Conservation (phyloP, 2,329 filamentous ascomycete species). For the Dactylella cylindrospora region DNA sequence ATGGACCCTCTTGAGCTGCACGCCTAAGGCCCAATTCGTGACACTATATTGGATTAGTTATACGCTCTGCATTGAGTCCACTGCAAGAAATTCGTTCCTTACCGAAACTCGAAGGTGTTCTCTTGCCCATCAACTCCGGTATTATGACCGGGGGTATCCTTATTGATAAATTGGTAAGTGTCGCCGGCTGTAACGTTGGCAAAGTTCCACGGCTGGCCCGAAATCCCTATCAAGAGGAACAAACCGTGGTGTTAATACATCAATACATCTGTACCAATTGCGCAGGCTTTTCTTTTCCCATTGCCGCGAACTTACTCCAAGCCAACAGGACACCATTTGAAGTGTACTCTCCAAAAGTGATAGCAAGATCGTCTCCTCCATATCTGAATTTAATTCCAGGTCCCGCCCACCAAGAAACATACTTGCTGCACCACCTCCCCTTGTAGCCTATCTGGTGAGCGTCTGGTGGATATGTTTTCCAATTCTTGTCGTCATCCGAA, state of each 20-base stretch:
- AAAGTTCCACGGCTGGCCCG: constrained; percentile 63
- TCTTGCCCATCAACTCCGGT: constrained; percentile 20
- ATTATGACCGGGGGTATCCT: constrained; percentile 20
- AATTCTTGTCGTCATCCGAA: constrained; percentile 49
- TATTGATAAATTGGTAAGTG: constrained; percentile 60
- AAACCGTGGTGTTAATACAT: constrained; percentile 2
- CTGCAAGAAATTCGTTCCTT: constrained; percentile 53
- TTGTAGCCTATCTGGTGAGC: constrained; percentile 63
- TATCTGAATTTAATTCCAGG: constrained; percentile 62
- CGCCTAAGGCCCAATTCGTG: constrained; percentile 64
- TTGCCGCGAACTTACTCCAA: constrained; percentile 51
- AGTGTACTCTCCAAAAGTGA: constrained; percentile 35
- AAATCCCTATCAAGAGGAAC: constrained; percentile 51
- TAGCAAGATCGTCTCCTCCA: constrained; percentile 55
- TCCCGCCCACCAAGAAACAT: constrained; percentile 64
- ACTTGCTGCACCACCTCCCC: constrained; percentile 63
- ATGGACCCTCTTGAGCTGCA: constrained; percentile 61
- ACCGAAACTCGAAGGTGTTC: constrained; percentile 38
- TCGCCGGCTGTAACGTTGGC: constrained; percentile 62
- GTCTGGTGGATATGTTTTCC: constrained; percentile 58
- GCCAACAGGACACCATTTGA: constrained; percentile 56
- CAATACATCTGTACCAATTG: constrained; percentile 57
- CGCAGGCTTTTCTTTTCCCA: constrained; percentile 49
- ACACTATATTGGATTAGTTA: constrained; percentile 51
- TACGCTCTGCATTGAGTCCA: neutral